phyloP scores from a whole-genome alignment of 139 green algal species.

The Auxenochlorella pyrenoidosa region DNA sequence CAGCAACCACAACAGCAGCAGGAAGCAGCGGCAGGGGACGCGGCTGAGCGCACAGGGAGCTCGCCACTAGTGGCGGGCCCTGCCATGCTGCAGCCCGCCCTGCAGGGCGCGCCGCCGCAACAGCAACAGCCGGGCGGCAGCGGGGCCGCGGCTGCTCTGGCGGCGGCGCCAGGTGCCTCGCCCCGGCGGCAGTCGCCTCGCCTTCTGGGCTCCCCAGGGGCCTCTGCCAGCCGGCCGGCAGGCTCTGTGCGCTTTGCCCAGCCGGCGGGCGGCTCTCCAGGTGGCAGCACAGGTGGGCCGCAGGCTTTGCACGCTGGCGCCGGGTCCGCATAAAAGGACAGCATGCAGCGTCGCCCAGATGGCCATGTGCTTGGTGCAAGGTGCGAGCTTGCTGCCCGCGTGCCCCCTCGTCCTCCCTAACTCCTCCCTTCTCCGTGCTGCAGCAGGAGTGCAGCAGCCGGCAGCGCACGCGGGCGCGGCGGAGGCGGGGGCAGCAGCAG shows the following conservation, averaged over 20 bases:
- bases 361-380: too few species aligned
- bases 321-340: background rate
- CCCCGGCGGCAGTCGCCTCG: background rate
- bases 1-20: background rate
- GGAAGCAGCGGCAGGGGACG: too few species aligned
- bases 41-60: background rate
- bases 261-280: background rate
- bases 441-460: background rate
- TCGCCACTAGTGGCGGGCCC: background rate
- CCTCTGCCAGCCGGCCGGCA: background rate
- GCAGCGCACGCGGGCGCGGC: background rate
- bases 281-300: background rate
- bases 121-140: background rate
- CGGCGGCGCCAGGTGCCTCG: background rate
- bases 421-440: too few species aligned
- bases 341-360: background rate
- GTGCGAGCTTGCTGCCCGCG: too few species aligned
- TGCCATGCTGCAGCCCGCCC: conserved; percentile 8
- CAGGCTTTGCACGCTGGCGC: background rate
- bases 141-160: background rate
- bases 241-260: background rate
- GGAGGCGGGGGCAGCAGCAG: background rate
- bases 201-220: background rate
- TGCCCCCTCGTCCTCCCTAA: too few species aligned
- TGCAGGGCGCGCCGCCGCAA: background rate